phyloP scores from a whole-genome alignment of 2,329 filamentous ascomycete species.

The Madurella mycetomatis region DNA sequence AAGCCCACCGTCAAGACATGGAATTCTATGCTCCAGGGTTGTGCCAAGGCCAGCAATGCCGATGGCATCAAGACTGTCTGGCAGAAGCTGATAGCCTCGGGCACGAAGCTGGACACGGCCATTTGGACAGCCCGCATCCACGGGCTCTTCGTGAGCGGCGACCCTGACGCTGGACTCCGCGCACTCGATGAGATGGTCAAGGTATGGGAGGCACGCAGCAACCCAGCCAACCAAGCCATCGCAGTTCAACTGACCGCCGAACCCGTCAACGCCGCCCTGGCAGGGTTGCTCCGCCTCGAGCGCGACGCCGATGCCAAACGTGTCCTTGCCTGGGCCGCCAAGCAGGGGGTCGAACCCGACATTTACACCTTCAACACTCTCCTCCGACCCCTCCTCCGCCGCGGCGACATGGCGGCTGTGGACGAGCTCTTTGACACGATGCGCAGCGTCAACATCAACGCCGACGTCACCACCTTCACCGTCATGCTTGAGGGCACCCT shows the following conservation, averaged over 20 bases:
- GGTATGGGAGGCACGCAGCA: conserved; percentile 48
- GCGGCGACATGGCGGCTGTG: conserved; percentile 44
- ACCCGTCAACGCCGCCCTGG: conserved; percentile 66
- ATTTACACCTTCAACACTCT: conserved; percentile 64
- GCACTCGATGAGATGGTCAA: conserved; percentile 63
- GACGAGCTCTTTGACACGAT: conserved; percentile 55
- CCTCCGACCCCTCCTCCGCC: conserved; percentile 55
- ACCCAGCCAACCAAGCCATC: conserved; percentile 26
- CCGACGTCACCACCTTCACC: conserved; percentile 68
- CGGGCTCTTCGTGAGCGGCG: conserved; percentile 55
- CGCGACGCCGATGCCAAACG: conserved; percentile 47
- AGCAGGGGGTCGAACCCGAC: conserved; percentile 52
- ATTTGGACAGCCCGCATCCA: conserved; percentile 70
- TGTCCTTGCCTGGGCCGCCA: conserved; percentile 56
- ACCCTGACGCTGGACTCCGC: conserved; percentile 52
- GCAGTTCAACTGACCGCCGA: conserved; percentile 57
- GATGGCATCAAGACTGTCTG: conserved; percentile 63
- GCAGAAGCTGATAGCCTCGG: conserved; percentile 55
- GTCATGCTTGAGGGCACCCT: conserved; percentile 62
- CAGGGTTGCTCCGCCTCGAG: conserved; percentile 52
- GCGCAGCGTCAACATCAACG: conserved; percentile 48
- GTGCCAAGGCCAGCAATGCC: conserved; percentile 54
- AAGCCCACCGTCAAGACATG: conserved; percentile 62
- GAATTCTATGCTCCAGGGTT: conserved; percentile 69
- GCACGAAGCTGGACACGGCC: conserved; percentile 55